Percentiles rank a stretch among this genome's conserved stretches.
These are phyloP conservation scores for Pseudotsuga menziesii DNA, from an alignment of 75 land plant species.

Conservation along the genomic window DNA sequence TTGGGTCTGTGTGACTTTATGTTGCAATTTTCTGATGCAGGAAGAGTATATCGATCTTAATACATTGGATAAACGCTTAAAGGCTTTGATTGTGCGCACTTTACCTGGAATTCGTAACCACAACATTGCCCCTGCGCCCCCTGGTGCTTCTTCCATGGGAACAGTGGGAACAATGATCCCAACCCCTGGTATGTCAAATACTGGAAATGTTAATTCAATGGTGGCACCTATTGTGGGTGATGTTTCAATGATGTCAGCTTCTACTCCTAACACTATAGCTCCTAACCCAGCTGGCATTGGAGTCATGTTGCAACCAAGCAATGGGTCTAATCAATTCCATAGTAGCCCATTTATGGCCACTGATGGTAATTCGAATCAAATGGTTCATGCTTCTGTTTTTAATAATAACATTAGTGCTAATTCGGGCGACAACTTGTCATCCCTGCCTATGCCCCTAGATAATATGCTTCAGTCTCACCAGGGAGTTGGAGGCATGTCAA, in stretches of 20 bases:
- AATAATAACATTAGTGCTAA: slow-evolving; percentile 4
- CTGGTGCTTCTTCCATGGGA: slow-evolving; percentile 11
- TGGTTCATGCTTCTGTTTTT: neutral
- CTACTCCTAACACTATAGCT: slow-evolving; percentile 16
- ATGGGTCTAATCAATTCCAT: slow-evolving; percentile 25
- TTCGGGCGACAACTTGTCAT: slow-evolving; percentile 1
- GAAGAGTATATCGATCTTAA: slow-evolving; percentile 67
- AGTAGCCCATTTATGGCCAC: slow-evolving; percentile 28
- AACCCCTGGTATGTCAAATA: slow-evolving; percentile 56
- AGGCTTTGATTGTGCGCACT: slow-evolving; percentile 30
- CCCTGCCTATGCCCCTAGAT: slow-evolving; percentile 20
- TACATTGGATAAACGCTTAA: slow-evolving; percentile 67
- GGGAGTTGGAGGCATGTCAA: slow-evolving; percentile 23
- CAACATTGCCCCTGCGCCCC: slow-evolving; percentile 1
- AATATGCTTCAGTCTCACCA: slow-evolving; percentile 51
- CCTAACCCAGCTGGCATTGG: slow-evolving; percentile 25
- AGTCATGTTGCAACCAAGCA: slow-evolving; percentile 21
- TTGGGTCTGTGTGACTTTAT: neutral
- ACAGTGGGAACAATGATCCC: slow-evolving; percentile 66
- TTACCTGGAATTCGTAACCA: slow-evolving; percentile 26
- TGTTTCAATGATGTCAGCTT: slow-evolving; percentile 28
- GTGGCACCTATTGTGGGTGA: slow-evolving; percentile 36
- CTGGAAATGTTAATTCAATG: slow-evolving; percentile 22
- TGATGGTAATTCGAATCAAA: slow-evolving; percentile 27
- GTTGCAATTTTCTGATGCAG: slow-evolving; percentile 20